Base-by-base conservation (phyloP, 1,284 basidiomycete species). In the Pholiota adiposa region DNA sequence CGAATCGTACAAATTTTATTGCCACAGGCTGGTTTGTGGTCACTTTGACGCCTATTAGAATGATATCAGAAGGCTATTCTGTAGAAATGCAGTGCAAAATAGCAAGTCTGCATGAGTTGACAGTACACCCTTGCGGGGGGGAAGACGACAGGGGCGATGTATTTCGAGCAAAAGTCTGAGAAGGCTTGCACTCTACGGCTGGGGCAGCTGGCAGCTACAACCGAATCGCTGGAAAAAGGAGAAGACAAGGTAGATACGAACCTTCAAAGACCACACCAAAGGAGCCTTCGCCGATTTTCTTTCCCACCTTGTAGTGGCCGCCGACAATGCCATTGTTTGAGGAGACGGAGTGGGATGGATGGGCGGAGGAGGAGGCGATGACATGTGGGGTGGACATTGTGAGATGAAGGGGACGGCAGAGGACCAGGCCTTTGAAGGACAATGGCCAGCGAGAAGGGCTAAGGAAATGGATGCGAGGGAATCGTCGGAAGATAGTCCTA, bases 11-110 rank as follows among this genome's bases (percentile, higher is more conserved):
- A 77, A 98, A 98, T 86, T 98, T 98, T 83, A 98, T 97, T 60
- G 96, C 97, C 63, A 98, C 94, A 1, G 94, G 94, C 68, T 93
- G 93, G 67, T 85, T 92, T 70, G 93, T 91, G 67, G 94, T 83
- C 64, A 97, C 81, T 77, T 97, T 97, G 58, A 89, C 89, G 59
- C 96, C 94, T 96, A 68, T 33, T 38, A 43, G 25, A 51, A 58
- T 18, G 48, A 36, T 16, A 21, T 57, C 34, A 61, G 60, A 34
- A 14, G 48, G 0, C n/a, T 19, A 8, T 50, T 50, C 23, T 12
- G 9, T n/a, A 23, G 11, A 23, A 16, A 16, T 46, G 23, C 6
- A 46, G 23, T 12, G 44, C 27, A 23, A 11, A 43, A n/a, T 27
- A 12, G 23, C n/a, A 9, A 16, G 25, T 23, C 44, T 46, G 23